Evolutionary conservation across 176 grass and related monocot species (phyloP).

Genomic region (Avena eriantha): DNA sequence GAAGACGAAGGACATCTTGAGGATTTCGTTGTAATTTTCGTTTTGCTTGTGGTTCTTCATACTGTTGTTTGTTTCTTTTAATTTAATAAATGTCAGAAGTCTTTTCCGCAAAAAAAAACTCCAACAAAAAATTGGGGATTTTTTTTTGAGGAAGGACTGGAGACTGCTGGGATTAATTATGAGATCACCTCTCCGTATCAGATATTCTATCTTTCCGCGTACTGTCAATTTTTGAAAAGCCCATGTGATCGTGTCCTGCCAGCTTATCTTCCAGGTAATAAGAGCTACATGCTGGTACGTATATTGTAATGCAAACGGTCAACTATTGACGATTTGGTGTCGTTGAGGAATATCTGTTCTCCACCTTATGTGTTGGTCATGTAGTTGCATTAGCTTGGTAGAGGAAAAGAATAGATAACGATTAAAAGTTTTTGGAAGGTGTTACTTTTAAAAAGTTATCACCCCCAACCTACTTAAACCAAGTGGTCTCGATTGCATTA

Average conservation of each 20-base stretch:
- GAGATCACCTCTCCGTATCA: too few species aligned
- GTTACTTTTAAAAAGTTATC: neutral
- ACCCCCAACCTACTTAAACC: neutral
- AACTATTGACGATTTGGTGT: neutral
- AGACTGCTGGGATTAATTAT: too few species aligned
- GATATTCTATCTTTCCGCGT: neutral
- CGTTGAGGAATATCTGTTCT: slow-evolving; percentile 31
- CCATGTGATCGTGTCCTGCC: slow-evolving; percentile 21
- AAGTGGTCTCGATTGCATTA: neutral
- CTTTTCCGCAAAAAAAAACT: too few species aligned
- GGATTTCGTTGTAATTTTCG: too few species aligned
- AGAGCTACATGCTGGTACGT: neutral
- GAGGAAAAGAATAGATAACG: neutral
- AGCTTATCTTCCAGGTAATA: neutral
- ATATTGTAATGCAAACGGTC: neutral
- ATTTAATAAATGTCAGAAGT: too few species aligned
- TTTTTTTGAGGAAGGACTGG: too few species aligned
- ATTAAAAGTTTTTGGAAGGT: neutral
- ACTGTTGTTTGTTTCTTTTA: too few species aligned
- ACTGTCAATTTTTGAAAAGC: slow-evolving; percentile 21
- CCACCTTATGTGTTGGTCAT: neutral
- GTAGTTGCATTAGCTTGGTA: neutral
- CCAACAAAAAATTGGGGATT: too few species aligned
- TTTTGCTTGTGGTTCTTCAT: too few species aligned
- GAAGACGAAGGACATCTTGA: too few species aligned